These are phyloP conservation scores for Lagenaria siceraria DNA, from an alignment of 306 rosid species.

Conservation along the genomic window DNA sequence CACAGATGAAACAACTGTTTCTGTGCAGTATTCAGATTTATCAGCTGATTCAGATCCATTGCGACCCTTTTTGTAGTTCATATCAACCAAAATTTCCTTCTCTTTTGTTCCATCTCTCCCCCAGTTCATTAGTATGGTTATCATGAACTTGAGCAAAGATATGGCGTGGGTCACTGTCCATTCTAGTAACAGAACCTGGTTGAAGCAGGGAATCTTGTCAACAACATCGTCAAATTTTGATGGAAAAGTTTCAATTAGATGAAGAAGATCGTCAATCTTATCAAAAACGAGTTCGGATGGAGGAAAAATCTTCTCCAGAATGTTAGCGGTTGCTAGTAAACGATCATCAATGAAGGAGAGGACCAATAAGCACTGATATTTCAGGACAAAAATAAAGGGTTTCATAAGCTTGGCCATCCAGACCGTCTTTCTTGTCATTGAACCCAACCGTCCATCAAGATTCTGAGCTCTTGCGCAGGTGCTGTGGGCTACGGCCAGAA, in stretches of 20 bases:
- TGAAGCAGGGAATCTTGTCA: constrained; percentile 17
- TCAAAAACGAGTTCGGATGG: constrained; percentile 30
- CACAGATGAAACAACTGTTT: constrained; percentile 17
- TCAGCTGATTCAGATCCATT: neutral
- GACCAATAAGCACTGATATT: constrained; percentile 26
- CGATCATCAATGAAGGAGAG: constrained; percentile 44
- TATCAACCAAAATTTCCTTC: constrained; percentile 40
- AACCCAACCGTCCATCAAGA: constrained; percentile 43
- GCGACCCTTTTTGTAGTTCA: constrained; percentile 6
- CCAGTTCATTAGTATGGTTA: constrained; percentile 19
- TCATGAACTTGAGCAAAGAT: constrained; percentile 32
- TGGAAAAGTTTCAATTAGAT: constrained; percentile 22
- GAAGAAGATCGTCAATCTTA: constrained; percentile 39
- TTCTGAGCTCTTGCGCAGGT: constrained; percentile 24
- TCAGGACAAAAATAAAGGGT: constrained; percentile 28
- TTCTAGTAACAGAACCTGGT: constrained; percentile 21
- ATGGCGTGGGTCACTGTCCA: constrained; percentile 24
- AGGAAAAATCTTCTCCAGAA: constrained; percentile 39
- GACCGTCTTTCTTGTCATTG: constrained; percentile 19
- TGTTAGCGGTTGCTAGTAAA: constrained; percentile 24
- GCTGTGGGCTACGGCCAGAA: constrained; percentile 26
- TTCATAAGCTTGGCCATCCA: constrained; percentile 14
- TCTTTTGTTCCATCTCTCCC: constrained; percentile 20
- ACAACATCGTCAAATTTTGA: constrained; percentile 29
- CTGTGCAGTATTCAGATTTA: neutral